Evolutionary conservation across 177 flowering plant species (phyloP).

Genomic region (Vitis hybrid): DNA sequence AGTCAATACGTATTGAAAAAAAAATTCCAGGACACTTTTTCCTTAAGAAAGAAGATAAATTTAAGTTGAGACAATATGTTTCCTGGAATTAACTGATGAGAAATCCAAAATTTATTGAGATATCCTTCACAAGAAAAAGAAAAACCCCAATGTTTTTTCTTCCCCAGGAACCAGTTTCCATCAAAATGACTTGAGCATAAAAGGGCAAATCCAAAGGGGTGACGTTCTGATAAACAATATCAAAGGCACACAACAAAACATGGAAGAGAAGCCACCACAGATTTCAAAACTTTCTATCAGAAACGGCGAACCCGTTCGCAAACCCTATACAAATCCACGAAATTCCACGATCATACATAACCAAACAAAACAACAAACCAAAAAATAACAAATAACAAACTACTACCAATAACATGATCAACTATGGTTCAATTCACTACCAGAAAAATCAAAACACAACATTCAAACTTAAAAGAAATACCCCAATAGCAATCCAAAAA

Average conservation of each 20-base stretch:
- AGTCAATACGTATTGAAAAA: too few relatives aligned
- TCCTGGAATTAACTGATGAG: too few relatives aligned
- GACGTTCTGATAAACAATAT: background rate
- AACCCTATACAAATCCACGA: background rate
- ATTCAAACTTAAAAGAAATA: background rate
- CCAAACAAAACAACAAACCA: background rate
- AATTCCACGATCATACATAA: background rate
- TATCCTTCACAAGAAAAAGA: background rate
- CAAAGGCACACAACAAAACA: background rate
- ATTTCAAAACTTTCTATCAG: background rate
- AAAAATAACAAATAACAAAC: background rate
- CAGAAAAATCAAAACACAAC: background rate
- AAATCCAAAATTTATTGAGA: background rate
- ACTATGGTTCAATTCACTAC: background rate
- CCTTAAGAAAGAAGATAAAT: too few relatives aligned
- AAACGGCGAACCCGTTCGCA: background rate
- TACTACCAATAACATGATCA: constrained; percentile 3
- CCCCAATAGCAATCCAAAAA: background rate
- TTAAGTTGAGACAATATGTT: too few relatives aligned
- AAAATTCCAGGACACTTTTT: too few relatives aligned
- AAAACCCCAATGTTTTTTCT: background rate
- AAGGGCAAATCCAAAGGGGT: background rate
- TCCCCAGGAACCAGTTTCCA: background rate
- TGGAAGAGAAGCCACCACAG: too few relatives aligned
- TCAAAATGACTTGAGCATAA: background rate